Percentiles rank a stretch among this genome's conserved stretches.
Evolutionary conservation across 805 yeast species (phyloP).

Genomic region (Candida gorgasii): DNA sequence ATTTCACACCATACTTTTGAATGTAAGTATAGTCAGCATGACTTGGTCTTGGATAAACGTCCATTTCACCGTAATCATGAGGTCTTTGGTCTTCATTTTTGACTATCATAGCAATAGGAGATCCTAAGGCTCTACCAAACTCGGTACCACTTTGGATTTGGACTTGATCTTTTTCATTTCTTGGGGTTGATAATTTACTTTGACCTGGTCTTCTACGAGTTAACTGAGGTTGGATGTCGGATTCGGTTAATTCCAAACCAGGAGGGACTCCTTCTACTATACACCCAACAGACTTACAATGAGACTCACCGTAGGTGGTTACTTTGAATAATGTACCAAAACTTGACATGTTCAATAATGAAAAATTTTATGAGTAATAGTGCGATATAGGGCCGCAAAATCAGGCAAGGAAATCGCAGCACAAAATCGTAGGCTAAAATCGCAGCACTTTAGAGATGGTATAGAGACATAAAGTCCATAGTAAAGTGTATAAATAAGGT

Average conservation of each 20-base stretch:
- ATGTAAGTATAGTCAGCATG: slow-evolving; percentile 97
- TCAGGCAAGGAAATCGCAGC: too few species aligned
- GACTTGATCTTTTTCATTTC: slow-evolving; percentile 93
- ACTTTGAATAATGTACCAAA: slow-evolving; percentile 54
- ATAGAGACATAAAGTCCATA: too few species aligned
- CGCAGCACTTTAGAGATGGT: neutral
- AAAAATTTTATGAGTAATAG: slow-evolving; percentile 8
- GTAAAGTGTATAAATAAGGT: too few species aligned
- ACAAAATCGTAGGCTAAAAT: too few species aligned
- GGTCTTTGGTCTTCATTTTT: slow-evolving; percentile 96
- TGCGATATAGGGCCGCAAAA: slow-evolving; percentile 4
- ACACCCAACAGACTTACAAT: slow-evolving; percentile 96
- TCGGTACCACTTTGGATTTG: slow-evolving; percentile 95
- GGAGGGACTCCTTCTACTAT: slow-evolving; percentile 99
- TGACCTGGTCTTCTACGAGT: slow-evolving; percentile 98
- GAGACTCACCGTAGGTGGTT: slow-evolving; percentile 97
- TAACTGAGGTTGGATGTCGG: slow-evolving; percentile 92
- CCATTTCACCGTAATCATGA: slow-evolving; percentile 92
- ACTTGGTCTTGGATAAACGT: slow-evolving; percentile 93
- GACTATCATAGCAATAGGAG: slow-evolving; percentile 94
- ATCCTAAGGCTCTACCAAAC: slow-evolving; percentile 84
- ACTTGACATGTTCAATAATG: slow-evolving; percentile 32
- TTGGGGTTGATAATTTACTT: slow-evolving; percentile 86
- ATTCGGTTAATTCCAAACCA: slow-evolving; percentile 80
- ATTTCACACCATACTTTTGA: slow-evolving; percentile 87